Evolutionary conservation across 352 stramenopile species (phyloP).

Genomic region (Globisporangium parvum): DNA sequence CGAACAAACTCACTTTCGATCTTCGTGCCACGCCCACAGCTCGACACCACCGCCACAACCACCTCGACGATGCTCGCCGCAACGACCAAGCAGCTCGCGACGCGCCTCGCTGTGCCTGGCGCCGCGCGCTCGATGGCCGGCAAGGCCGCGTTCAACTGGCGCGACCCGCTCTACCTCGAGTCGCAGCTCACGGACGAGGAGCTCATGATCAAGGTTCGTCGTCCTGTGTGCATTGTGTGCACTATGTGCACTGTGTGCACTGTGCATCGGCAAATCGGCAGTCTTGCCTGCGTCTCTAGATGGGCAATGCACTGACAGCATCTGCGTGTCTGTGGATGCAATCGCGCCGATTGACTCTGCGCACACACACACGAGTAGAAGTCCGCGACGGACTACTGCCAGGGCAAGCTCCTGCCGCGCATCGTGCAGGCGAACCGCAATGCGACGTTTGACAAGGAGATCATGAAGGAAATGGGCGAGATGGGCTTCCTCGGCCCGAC

Average conservation of each 20-base stretch:
- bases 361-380: slow-evolving; percentile 43
- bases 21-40: too few relatives aligned
- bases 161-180: slow-evolving; percentile 74
- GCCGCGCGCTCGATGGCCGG: slow-evolving; percentile 40
- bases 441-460: slow-evolving; percentile 90
- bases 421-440: slow-evolving; percentile 94
- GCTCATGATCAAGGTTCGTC: slow-evolving; percentile 80
- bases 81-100: slow-evolving; percentile 16
- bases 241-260: background rate
- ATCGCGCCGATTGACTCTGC: background rate
- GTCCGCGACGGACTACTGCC: slow-evolving; percentile 91
- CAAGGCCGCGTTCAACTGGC: slow-evolving; percentile 67
- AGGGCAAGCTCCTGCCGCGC: slow-evolving; percentile 90
- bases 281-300: background rate
- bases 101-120: slow-evolving; percentile 16
- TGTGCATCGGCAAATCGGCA: too few relatives aligned
- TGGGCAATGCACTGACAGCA: background rate
- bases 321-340: background rate
- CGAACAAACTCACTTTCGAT: background rate
- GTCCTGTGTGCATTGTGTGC: background rate
- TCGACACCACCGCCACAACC: background rate
- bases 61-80: slow-evolving; percentile 21
- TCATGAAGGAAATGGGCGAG: slow-evolving; percentile 93
- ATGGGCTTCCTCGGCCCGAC: slow-evolving; percentile 94
- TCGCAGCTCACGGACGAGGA: slow-evolving; percentile 88